Evolutionary conservation across 495 filamentous ascomycete genomes (phyloP), one percentile per base, ranked within the genome.

Genomic region (Penicillium canescens): DNA sequence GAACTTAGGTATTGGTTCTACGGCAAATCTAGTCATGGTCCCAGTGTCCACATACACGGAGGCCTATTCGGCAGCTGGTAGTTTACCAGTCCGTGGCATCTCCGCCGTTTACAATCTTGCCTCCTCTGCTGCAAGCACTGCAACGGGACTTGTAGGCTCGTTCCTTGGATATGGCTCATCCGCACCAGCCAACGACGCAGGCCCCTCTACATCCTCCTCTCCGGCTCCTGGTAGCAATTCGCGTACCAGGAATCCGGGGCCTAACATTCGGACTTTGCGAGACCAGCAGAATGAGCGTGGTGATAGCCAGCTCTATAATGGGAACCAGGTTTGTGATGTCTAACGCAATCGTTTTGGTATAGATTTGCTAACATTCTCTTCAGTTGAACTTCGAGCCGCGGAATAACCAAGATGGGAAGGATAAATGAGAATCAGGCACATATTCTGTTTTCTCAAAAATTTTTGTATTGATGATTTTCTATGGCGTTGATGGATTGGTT

Each of bases 21-120:
- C 81, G 1, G 87, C 91, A 3, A 98, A 88, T 3, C 75, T 98
- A 1, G 88, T 97, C 36, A 82, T 97, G 48, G 78, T 95, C 2
- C 87, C 89, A 0, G 82, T 88, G 2, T 67, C 77, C 20, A 81
- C 76, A 3, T 86, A 80, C 54, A 78, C 79, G 0, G 72, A 81
- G 6, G 86, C 88, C 0, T 92, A 93, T 57, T 56, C 70, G 0
- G 56, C 66, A 1, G 48, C 65, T 0, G 72, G 62, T 9, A 73
- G 77, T 39, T 46, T 83, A 2, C 73, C 79, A 3, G 71, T 67
- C 4, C 71, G 72, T 46, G 73, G 67, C n/a, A 59, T 71, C 10
- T 77, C 72, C 28, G 63, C 71, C 2, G 71, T 67, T 6, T 82
- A 78, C 46, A 77, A 70, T 7, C 53, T 78, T 13, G 62, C 79